Evolutionary conservation across 2,329 filamentous ascomycete genomes (phyloP).

Genomic region (Botrytis cinerea): DNA sequence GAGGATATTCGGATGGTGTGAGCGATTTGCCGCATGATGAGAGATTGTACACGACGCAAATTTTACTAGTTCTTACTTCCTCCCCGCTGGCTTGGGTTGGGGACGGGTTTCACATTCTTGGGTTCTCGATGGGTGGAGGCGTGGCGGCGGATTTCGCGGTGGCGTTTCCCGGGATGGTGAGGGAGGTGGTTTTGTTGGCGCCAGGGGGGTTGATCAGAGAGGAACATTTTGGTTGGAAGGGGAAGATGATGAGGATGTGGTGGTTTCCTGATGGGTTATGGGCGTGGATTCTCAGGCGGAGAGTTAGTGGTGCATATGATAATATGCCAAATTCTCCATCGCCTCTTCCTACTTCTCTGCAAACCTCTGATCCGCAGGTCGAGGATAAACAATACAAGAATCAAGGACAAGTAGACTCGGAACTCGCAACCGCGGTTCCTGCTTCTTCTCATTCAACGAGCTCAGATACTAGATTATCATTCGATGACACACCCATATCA

Average conservation of each 20-base stretch:
- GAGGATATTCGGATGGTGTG: slow-evolving; percentile 71
- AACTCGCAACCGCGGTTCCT: not conserved
- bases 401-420: slow-evolving; percentile 20
- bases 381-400: slow-evolving; percentile 26
- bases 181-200: slow-evolving; percentile 72
- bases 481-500: slow-evolving; percentile 32
- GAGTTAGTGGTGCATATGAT: slow-evolving; percentile 4
- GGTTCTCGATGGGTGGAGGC: slow-evolving; percentile 80
- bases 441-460: not conserved
- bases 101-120: slow-evolving; percentile 66
- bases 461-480: slow-evolving; percentile 26
- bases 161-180: slow-evolving; percentile 68
- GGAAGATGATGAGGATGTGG: slow-evolving; percentile 56
- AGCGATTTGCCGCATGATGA: slow-evolving; percentile 59
- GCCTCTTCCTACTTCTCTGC: not conserved
- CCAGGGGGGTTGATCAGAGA: slow-evolving; percentile 72
- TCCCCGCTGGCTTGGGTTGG: slow-evolving; percentile 58
- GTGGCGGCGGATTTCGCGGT: slow-evolving; percentile 69
- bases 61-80: slow-evolving; percentile 64
- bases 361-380: not conserved
- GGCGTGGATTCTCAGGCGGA: slow-evolving; percentile 28
- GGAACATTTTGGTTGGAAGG: slow-evolving; percentile 52
- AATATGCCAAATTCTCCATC: not conserved
- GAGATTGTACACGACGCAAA: slow-evolving; percentile 64
- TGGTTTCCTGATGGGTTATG: slow-evolving; percentile 54